Base-by-base conservation (phyloP, 2,329 filamentous ascomycete genomes). In the Blastomyces silverae region DNA sequence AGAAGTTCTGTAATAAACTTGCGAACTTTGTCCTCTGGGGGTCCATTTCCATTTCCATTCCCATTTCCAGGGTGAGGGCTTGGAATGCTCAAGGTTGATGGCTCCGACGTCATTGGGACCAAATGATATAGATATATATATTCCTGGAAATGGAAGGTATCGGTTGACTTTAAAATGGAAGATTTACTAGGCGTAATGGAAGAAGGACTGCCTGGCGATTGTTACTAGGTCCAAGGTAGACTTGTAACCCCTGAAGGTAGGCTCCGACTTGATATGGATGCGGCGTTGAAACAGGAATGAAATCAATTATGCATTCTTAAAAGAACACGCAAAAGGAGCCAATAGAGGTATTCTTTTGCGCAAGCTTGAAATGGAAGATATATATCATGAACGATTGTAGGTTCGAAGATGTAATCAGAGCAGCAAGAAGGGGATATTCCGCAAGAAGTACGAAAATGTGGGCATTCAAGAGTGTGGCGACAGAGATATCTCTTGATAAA, bases 1-100 rank as follows among this genome's bases (percentile, higher is more conserved):
- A 78, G 67, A 0, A 70, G 67, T 11, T 66, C 64, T 53, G 74
- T 68, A 62, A 78, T 74, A 65, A 74, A 77, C 3, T 61, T 62
- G 55, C 68, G 70, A 8, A 76, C 75, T 60, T 61, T 69, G 2
- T 68, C 64, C 34, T 68, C 63, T 20, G 61, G 48, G 37, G 48
- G 2, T 50, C 42, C 44, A n/a, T 48, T 61, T 60, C n/a, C 37
- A 61, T 48, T 48, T 20, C 3, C 44, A 48, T 48, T n/a, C 2
- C 44, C 44, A 48, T 22, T 50, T 22, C 46, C 46, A 13, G 10
- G 48, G 3, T 2, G 5, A n/a, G n/a, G n/a, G n/a, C n/a, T n/a
- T 5, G 34, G 34, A 10, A 7, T 34, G 17, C 6, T 15, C n/a
- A 37, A 56, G 1, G 31, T 6, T n/a, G 34, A 37, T n/a, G 31